These are phyloP conservation scores for Kodamaea neixiangensis DNA, from an alignment of 805 yeast genomes.

Conservation along the genomic window DNA sequence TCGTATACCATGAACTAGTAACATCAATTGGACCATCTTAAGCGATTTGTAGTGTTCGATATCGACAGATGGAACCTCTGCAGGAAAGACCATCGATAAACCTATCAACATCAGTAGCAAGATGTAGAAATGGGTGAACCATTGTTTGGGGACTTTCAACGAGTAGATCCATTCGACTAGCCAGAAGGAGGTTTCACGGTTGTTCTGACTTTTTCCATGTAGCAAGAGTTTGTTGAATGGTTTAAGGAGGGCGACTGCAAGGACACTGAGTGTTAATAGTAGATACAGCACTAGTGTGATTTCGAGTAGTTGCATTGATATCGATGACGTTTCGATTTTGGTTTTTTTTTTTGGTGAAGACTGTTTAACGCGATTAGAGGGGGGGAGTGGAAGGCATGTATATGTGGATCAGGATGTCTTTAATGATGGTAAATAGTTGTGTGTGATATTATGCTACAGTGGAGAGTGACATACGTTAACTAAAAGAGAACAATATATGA, in stretches of 20 bases:
- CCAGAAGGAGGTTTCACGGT: not conserved
- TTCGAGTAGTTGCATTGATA: not conserved
- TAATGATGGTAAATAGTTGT: too few species aligned
- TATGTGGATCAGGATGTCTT: too few species aligned
- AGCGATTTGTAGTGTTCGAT: constrained; percentile 16
- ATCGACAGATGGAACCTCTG: too few species aligned
- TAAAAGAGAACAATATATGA: too few species aligned
- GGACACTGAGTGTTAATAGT: constrained; percentile 9
- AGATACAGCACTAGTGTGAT: not conserved
- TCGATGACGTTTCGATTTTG: not conserved
- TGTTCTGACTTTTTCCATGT: constrained; percentile 24
- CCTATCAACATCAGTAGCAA: constrained; percentile 35
- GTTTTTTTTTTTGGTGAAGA: not conserved
- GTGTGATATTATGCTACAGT: too few species aligned
- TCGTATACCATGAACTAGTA: constrained; percentile 53
- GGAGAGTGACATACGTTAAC: too few species aligned
- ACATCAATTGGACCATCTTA: constrained; percentile 23
- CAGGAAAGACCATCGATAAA: not conserved
- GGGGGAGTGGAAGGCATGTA: too few species aligned
- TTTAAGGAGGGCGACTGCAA: constrained; percentile 16
- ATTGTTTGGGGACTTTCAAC: constrained; percentile 59
- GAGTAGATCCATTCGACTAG: constrained; percentile 6
- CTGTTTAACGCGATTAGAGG: too few species aligned
- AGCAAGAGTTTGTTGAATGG: constrained; percentile 22
- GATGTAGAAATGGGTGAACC: constrained; percentile 65